Conservation (phyloP, 441 rosid species). For the Adansonia grandidieri region DNA sequence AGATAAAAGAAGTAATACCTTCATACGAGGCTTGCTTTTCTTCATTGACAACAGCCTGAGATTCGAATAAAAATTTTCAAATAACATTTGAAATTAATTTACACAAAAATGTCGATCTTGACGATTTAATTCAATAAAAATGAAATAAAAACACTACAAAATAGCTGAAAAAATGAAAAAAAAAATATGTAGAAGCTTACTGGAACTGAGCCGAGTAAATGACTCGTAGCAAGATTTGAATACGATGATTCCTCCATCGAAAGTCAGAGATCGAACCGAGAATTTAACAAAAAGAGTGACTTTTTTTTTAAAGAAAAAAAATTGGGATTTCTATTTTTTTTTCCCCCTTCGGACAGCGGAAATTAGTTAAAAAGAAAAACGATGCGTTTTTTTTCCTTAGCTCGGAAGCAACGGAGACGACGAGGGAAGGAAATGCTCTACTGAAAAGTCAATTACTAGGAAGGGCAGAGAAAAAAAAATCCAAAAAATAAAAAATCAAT, state of each 20-base stretch:
- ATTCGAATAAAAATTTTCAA: not conserved
- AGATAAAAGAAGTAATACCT: constrained; percentile 42
- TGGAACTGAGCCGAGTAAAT: constrained; percentile 90
- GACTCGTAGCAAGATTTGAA: constrained; percentile 67
- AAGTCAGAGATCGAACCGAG: not conserved
- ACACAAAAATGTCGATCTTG: not conserved
- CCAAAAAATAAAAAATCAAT: too few relatives aligned
- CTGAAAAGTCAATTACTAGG: not conserved
- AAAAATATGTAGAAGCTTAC: constrained; percentile 41
- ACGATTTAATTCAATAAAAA: not conserved
- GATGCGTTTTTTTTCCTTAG: constrained; percentile 25
- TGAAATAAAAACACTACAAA: not conserved
- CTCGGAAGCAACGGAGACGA: constrained; percentile 26
- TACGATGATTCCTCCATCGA: constrained; percentile 71
- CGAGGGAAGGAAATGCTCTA: constrained; percentile 27
- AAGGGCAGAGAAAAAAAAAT: too few relatives aligned
- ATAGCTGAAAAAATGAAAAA: not conserved
- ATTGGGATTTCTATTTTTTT: not conserved
- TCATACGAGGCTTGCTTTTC: constrained; percentile 53
- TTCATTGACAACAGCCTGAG: constrained; percentile 75
- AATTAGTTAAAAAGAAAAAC: not conserved
- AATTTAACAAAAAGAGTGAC: constrained; percentile 4
- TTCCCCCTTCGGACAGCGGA: not conserved
- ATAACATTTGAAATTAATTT: not conserved
- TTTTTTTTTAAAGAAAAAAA: not conserved